These are phyloP conservation scores for Straminergon stramineum DNA, from an alignment of 225 moss, liverwort and hornwort species.

Conservation along the genomic window DNA sequence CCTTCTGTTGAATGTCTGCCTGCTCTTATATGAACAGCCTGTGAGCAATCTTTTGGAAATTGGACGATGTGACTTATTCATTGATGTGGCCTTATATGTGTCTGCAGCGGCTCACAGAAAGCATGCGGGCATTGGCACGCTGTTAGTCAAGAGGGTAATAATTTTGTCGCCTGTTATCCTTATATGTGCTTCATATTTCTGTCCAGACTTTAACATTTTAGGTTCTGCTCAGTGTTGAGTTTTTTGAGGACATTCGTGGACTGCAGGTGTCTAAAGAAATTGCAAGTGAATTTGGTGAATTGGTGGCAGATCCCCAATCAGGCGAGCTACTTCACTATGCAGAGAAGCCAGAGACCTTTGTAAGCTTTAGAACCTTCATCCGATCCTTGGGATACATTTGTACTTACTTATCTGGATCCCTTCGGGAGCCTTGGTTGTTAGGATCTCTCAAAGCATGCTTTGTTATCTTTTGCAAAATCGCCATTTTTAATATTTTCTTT, in stretches of 20 bases:
- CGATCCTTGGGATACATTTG: background rate
- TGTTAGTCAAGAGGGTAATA: slow-evolving; percentile 82
- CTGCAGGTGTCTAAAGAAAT: slow-evolving; percentile 82
- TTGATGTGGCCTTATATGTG: slow-evolving; percentile 2
- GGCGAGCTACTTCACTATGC: slow-evolving; percentile 96
- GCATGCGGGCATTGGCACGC: slow-evolving; percentile 81
- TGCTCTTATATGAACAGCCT: background rate
- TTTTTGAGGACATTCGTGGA: background rate
- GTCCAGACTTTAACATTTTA: background rate
- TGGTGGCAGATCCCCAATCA: slow-evolving; percentile 69
- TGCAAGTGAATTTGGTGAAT: slow-evolving; percentile 96
- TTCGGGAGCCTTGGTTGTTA: background rate
- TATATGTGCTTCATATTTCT: background rate
- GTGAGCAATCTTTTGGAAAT: background rate
- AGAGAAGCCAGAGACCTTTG: slow-evolving; percentile 98
- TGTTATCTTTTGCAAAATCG: background rate
- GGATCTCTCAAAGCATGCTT: background rate
- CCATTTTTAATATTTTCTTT: background rate
- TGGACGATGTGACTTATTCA: slow-evolving; percentile 1
- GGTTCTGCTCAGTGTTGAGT: background rate
- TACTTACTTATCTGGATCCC: background rate
- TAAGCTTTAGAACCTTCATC: slow-evolving; percentile 23
- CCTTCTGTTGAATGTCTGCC: background rate
- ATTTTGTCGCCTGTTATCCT: background rate
- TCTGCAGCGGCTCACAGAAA: slow-evolving; percentile 76